Evolutionary conservation across 352 stramenopile species (phyloP).

Genomic region (Phytophthora melonis): DNA sequence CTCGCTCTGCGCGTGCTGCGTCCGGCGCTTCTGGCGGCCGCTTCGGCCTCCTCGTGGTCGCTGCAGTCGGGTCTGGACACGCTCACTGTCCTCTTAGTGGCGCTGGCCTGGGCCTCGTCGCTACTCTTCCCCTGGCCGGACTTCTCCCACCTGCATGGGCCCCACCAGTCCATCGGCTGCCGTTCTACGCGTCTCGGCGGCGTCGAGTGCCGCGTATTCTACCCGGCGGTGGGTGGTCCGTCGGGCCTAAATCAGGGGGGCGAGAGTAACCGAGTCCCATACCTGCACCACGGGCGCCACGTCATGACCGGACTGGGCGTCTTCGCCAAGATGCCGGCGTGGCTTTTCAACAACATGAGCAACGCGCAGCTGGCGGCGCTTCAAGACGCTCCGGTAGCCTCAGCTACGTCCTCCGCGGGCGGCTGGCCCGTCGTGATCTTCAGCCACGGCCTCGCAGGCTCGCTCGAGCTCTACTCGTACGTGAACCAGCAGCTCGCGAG

Average conservation of each 20-base stretch:
- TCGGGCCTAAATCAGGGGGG: neutral
- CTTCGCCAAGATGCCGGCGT: slow-evolving; percentile 59
- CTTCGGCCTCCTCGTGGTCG: neutral
- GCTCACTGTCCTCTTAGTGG: slow-evolving; percentile 16
- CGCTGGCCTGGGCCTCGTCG: slow-evolving; percentile 41
- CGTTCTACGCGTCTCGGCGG: slow-evolving; percentile 44
- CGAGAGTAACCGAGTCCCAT: slow-evolving; percentile 20
- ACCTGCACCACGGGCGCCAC: slow-evolving; percentile 67
- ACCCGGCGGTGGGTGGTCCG: slow-evolving; percentile 44
- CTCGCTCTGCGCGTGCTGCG: slow-evolving; percentile 7
- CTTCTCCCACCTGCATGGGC: slow-evolving; percentile 50
- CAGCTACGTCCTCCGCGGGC: slow-evolving; percentile 12
- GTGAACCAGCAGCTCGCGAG: slow-evolving; percentile 78
- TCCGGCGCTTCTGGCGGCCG: neutral
- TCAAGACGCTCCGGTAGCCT: slow-evolving; percentile 47
- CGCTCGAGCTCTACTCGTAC: slow-evolving; percentile 69
- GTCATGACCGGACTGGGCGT: slow-evolving; percentile 55
- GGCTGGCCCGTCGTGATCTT: slow-evolving; percentile 70
- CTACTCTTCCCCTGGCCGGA: slow-evolving; percentile 66
- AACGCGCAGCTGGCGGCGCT: slow-evolving; percentile 60
- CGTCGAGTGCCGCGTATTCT: slow-evolving; percentile 76
- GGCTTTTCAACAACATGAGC: slow-evolving; percentile 62
- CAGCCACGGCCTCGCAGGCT: slow-evolving; percentile 67
- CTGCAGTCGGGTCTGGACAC: neutral
- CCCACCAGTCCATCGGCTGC: slow-evolving; percentile 60